Conservation (phyloP, 345 rosid species). For the Dimocarpus longan region DNA sequence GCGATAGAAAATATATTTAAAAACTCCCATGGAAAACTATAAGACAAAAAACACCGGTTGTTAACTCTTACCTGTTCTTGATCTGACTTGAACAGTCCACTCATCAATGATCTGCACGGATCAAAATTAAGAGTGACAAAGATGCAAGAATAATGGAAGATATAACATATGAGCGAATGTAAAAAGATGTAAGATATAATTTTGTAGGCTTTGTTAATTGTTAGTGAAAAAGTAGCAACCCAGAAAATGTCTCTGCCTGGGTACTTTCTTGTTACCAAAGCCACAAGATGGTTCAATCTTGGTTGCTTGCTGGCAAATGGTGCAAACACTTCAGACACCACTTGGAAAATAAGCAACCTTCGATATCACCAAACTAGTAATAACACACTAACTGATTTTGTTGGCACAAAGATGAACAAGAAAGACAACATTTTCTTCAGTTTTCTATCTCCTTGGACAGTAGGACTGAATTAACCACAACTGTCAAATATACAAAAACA, state of each 20-base stretch:
- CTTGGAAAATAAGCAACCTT: slow-evolving; percentile 57
- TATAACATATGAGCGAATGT: not conserved
- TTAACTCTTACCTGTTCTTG: slow-evolving; percentile 56
- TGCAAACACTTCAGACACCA: slow-evolving; percentile 42
- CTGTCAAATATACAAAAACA: no score
- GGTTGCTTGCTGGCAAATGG: slow-evolving; percentile 67
- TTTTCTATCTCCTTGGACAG: not conserved
- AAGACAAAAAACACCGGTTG: not conserved
- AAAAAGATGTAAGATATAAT: not conserved
- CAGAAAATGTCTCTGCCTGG: slow-evolving; percentile 18
- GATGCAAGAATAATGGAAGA: slow-evolving; percentile 11
- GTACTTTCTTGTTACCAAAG: slow-evolving; percentile 18
- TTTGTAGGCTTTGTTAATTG: slow-evolving; percentile 22
- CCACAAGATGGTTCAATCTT: slow-evolving; percentile 26
- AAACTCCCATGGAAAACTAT: not conserved
- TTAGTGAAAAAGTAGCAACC: slow-evolving; percentile 22
- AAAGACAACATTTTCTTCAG: not conserved
- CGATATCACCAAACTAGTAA: not conserved
- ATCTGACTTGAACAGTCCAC: slow-evolving; percentile 79
- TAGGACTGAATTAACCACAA: no score
- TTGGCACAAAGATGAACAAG: not conserved
- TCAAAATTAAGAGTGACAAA: slow-evolving; percentile 7
- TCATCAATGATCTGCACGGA: slow-evolving; percentile 71
- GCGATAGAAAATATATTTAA: no score
- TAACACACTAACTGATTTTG: not conserved